Conservation (phyloP, 805 yeast genomes). For the Barnettozyma sucrosica region DNA sequence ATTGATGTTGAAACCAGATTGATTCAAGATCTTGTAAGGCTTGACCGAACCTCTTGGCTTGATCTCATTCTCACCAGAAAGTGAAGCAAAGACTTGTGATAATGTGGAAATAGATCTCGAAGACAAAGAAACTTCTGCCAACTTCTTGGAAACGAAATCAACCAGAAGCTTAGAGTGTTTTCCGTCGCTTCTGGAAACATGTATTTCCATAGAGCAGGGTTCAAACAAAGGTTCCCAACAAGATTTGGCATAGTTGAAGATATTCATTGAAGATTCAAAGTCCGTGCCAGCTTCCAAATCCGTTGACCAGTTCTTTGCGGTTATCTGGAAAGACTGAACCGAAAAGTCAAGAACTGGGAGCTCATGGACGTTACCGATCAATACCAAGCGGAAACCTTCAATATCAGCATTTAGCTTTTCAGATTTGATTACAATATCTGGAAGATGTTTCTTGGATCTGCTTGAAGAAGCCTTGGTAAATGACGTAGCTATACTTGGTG, state of each 20-base stretch:
- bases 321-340: slow-evolving; percentile 59
- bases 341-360: slow-evolving; percentile 79
- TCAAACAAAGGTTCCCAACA: slow-evolving; percentile 95
- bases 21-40: slow-evolving; percentile 76
- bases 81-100: slow-evolving; percentile 57
- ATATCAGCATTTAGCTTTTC: slow-evolving; percentile 62
- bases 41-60: slow-evolving; percentile 71
- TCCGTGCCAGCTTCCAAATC: slow-evolving; percentile 66
- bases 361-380: slow-evolving; percentile 89
- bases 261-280: slow-evolving; percentile 61
- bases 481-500: slow-evolving; percentile 58
- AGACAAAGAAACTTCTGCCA: slow-evolving; percentile 77
- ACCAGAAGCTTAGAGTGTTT: slow-evolving; percentile 47
- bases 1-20: slow-evolving; percentile 77
- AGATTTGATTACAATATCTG: slow-evolving; percentile 48
- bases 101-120: slow-evolving; percentile 74
- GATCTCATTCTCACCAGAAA: slow-evolving; percentile 47
- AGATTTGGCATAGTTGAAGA: slow-evolving; percentile 83
- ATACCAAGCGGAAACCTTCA: slow-evolving; percentile 73
- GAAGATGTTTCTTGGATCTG: slow-evolving; percentile 18
- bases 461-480: slow-evolving; percentile 33
- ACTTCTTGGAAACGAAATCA: slow-evolving; percentile 67
- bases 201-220: slow-evolving; percentile 75
- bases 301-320: slow-evolving; percentile 81
- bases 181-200: slow-evolving; percentile 46